Evolutionary conservation across 768 basidiomycete species (phyloP), one percentile per base, ranked within the genome.

Genomic region (Lyophyllum atratum): DNA sequence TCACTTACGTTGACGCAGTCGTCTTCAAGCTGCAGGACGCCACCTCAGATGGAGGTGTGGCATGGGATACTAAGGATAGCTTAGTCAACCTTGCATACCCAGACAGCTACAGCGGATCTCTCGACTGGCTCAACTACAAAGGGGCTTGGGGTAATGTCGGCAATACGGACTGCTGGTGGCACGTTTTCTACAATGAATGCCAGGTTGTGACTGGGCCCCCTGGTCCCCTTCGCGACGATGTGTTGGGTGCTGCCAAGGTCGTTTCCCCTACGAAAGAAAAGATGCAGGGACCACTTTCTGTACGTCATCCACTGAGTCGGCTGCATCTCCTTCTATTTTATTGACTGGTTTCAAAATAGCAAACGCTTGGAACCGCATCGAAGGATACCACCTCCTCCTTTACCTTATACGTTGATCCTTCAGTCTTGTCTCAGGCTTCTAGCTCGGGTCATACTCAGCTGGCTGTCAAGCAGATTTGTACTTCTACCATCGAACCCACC

Each of bases 131-230:
- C 50, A 63, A 63, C 49, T 63, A 56, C 54, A 60, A 59, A 22
- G 62, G 62, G 14, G 53, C 43, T 19, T 63, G 62, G 62, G 62
- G 62, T 3, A 63, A 63, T 31, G 48, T 58, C 14, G 62, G 62
- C 22, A 28, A 58, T 47, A 63, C 62, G 4, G 25, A 39, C 54
- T 60, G 59, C 21, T 63, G 59, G 59, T 63, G 62, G 62, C 50
- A 63, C 34, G 15, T 40, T 10, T 34, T 63, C 37, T 34, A 63
- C 37, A 50, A 49, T 31, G 62, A 63, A 34, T 63, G 62, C 10
- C 48, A 58, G 45, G 45, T 60, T 9, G 62, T 63, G 2, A 53
- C 59, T 17, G 62, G 62, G 8, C 62, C 62, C 10, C 48, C 50
- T 47, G 62, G 62, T 10, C 62, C 62, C 3, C 48, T 58, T 49